Evolutionary conservation across 2,329 filamentous ascomycete genomes (phyloP).

Genomic region (Purpureocillium lavendulum): DNA sequence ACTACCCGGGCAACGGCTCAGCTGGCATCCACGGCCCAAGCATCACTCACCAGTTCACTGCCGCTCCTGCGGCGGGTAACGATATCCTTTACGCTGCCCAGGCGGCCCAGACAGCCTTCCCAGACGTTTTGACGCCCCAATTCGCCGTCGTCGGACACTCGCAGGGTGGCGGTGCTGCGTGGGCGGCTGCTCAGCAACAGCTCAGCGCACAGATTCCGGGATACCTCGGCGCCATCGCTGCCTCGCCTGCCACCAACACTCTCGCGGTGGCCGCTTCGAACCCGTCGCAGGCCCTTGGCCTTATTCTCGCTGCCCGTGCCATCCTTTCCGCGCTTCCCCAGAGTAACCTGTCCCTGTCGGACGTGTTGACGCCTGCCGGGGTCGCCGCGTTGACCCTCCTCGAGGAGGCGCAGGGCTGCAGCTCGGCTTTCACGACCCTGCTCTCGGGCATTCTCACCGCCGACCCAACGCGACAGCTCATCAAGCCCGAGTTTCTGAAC

Average conservation of each 20-base stretch:
- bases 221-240: slow-evolving; percentile 27
- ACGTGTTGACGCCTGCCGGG: slow-evolving; percentile 8
- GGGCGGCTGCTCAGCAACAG: slow-evolving; percentile 22
- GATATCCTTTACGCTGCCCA: slow-evolving; percentile 33
- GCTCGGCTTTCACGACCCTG: slow-evolving; percentile 4
- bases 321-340: slow-evolving; percentile 7
- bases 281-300: slow-evolving; percentile 1
- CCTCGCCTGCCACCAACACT: slow-evolving; percentile 17
- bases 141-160: slow-evolving; percentile 39
- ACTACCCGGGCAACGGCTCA: no score
- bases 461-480: background rate
- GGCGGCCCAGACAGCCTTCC: slow-evolving; percentile 33
- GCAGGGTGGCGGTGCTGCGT: slow-evolving; percentile 36
- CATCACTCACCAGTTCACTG: slow-evolving; percentile 32
- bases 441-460: slow-evolving; percentile 2
- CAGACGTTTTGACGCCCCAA: slow-evolving; percentile 17
- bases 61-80: slow-evolving; percentile 26
- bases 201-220: slow-evolving; percentile 19
- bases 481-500: slow-evolving; percentile 9
- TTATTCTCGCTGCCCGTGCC: slow-evolving; percentile 7
- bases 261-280: slow-evolving; percentile 6
- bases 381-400: slow-evolving; percentile 6
- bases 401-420: slow-evolving; percentile 9
- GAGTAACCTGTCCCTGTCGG: slow-evolving; percentile 6
- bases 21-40: slow-evolving; percentile 18